phyloP scores from a whole-genome alignment of 257 asterid species.

The Echium plantagineum region DNA sequence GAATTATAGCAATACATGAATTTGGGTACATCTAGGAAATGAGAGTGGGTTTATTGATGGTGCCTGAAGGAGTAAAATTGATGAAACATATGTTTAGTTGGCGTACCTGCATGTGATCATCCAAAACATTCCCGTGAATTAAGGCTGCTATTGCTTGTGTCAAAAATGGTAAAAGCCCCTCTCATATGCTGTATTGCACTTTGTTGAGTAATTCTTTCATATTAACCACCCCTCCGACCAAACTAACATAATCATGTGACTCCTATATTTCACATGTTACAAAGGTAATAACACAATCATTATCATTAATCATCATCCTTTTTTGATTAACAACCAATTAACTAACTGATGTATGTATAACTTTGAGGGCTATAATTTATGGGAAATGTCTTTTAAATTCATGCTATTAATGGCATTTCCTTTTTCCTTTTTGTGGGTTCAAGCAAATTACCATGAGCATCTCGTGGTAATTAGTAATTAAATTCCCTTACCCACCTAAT shows the following conservation, averaged over 20 bases:
- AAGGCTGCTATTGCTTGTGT: background rate
- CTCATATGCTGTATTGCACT: slow-evolving; percentile 1
- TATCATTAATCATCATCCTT: background rate
- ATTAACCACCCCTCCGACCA: no score
- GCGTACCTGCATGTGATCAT: background rate
- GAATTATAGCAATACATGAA: no score
- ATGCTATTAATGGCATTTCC: no score
- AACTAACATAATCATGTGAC: slow-evolving; percentile 3
- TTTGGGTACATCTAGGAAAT: no score
- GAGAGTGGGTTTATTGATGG: no score
- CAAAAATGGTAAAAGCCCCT: background rate
- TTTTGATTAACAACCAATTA: background rate
- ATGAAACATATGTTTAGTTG: background rate
- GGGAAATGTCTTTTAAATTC: background rate
- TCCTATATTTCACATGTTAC: background rate
- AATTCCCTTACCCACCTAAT: no score
- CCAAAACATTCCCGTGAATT: background rate
- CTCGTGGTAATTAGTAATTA: no score
- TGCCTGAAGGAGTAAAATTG: background rate
- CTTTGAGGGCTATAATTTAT: background rate
- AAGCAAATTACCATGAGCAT: no score
- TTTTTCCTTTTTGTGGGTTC: background rate
- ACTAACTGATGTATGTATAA: background rate
- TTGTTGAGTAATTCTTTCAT: background rate
- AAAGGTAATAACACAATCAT: background rate